Evolutionary conservation across 2,329 filamentous ascomycete genomes (phyloP).

Genomic region (Karstenula rhodostoma): DNA sequence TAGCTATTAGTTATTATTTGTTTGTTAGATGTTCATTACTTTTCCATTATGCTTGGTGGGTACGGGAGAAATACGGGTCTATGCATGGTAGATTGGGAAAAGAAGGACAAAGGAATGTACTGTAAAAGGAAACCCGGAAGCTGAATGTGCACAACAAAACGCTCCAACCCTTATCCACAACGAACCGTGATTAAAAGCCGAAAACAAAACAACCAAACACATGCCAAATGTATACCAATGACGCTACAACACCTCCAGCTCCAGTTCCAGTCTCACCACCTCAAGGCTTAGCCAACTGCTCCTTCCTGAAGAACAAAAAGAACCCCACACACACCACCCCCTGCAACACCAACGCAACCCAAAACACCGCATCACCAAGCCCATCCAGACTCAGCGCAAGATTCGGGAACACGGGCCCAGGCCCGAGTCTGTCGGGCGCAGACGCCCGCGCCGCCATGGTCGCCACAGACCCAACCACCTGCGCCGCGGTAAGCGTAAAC

Average conservation of each 20-base stretch:
- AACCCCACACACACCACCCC: constrained; percentile 66
- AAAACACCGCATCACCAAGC: constrained; percentile 60
- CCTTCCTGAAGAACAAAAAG: constrained; percentile 65
- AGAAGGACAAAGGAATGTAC: neutral
- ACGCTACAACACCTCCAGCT: neutral
- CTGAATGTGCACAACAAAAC: neutral
- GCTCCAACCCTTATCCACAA: neutral
- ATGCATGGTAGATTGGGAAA: neutral
- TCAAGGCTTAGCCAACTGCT: constrained; percentile 64
- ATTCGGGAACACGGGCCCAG: constrained; percentile 69
- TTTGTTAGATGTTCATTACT: neutral
- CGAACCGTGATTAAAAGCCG: neutral
- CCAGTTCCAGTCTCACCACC: neutral
- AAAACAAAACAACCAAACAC: neutral
- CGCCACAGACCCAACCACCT: constrained; percentile 68
- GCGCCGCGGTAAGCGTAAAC: constrained; percentile 67
- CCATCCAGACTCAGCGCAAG: constrained; percentile 60
- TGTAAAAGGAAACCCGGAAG: too few relatives aligned
- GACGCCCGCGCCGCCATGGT: constrained; percentile 69
- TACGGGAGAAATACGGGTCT: neutral
- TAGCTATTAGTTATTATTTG: neutral
- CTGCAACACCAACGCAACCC: constrained; percentile 67
- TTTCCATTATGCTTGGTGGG: too few relatives aligned
- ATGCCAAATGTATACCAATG: neutral
- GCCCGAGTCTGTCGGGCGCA: constrained; percentile 68